These are phyloP conservation scores for Thermochaetoides thermophila DNA, from an alignment of 495 filamentous ascomycete genomes.

Conservation along the genomic window DNA sequence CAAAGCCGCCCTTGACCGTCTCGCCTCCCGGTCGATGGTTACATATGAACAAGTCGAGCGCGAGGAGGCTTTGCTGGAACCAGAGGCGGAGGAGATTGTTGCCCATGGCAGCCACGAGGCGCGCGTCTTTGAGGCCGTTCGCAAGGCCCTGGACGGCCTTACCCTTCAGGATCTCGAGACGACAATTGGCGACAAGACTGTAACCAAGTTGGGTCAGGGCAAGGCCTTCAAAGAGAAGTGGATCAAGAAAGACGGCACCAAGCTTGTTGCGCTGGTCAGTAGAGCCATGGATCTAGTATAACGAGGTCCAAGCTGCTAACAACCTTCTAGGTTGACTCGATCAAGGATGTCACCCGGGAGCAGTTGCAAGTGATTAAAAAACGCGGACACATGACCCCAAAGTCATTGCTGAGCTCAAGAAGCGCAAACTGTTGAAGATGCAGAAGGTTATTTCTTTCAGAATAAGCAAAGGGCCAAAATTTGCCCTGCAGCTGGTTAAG, in stretches of 20 bases:
- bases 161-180: conserved; percentile 63
- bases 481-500: conserved; percentile 66
- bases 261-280: conserved; percentile 14
- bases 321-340: conserved; percentile 50
- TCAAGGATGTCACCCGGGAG: conserved; percentile 64
- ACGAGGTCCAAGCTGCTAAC: too few relatives aligned
- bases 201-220: conserved; percentile 79
- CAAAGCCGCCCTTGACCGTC: conserved; percentile 76
- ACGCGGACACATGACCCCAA: conserved; percentile 58
- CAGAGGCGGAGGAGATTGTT: conserved; percentile 64
- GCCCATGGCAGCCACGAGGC: conserved; percentile 86
- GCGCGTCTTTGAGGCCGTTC: conserved; percentile 79
- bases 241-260: conserved; percentile 61
- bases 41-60: conserved; percentile 65
- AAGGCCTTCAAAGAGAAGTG: conserved; percentile 94
- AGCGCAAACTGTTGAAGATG: conserved; percentile 69
- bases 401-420: conserved; percentile 63
- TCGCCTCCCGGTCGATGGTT: conserved; percentile 74
- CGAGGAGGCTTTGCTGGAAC: conserved; percentile 63
- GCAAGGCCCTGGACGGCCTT: conserved; percentile 60
- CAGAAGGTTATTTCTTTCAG: conserved; percentile 77
- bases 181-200: conserved; percentile 64
- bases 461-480: conserved; percentile 75
- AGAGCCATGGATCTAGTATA: too few relatives aligned
- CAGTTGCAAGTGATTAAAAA: conserved; percentile 54